Evolutionary conservation across 2,329 filamentous ascomycete genomes (phyloP), one percentile per base, ranked within the genome.

Genomic region (Endothia cerciana): DNA sequence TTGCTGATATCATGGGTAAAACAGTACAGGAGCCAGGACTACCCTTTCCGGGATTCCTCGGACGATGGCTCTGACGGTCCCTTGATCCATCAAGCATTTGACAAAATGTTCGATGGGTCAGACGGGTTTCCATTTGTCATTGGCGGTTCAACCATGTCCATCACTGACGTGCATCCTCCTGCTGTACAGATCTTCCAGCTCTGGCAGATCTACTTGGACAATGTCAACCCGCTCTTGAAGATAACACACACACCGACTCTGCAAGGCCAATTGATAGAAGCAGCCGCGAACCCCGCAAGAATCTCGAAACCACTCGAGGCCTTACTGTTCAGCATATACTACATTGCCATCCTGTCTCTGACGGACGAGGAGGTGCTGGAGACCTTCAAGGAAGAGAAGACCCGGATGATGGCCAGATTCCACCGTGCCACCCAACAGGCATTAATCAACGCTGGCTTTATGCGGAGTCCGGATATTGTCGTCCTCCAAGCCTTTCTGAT

Each of bases 141-240:
- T 19, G 83, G 84, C 36, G 81, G 80, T 36, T 73, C 77, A 11
- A 73, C 74, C 19, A 73, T 76, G 22, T 78, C 77, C 58, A 77
- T 86, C 59, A 81, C 81, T 3, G 77, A 79, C 59, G 74, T 79
- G 19, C 85, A 87, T 68, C 87, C 87, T 11, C 74, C 82, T 1
- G 78, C 83, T 30, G 83, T 88, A 25, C 85, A 88, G 65, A 87
- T 88, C 62, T 84, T 89, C 66, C 83, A 86, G 69, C 78, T 89
- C 22, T 92, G 89, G 89, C 88, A 91, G 74, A 82, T 86, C 19
- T 92, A 90, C 72, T 82, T 91, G 51, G 85, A 87, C 69, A 91
- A 91, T 71, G 85, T 91, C 70, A 88, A 91, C 70, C 88, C 89
- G 0, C 73, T 92, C 6, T 79, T 91, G 57, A 91, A 91, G 72